Evolutionary conservation across 164 flowering plant species (phyloP).

Genomic region (Paratinospora sagittata): DNA sequence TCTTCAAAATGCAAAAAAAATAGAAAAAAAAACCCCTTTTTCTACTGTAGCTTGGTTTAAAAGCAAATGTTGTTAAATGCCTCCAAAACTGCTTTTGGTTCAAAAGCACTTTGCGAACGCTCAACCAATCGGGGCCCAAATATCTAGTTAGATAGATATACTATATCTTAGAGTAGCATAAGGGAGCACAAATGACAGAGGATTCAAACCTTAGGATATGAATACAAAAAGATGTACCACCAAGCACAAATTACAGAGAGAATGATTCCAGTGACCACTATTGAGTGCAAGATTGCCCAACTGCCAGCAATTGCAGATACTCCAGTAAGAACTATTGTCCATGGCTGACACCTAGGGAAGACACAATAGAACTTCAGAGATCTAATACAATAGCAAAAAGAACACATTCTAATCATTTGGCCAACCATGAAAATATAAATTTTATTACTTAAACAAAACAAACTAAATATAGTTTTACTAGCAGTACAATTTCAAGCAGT

Average conservation of each 20-base stretch:
- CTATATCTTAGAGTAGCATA: neutral
- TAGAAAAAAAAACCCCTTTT: too few species aligned
- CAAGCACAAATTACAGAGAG: constrained; percentile 45
- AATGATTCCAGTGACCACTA: constrained; percentile 36
- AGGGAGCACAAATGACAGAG: neutral
- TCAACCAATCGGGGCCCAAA: neutral
- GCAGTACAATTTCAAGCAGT: neutral
- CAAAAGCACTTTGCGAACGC: too few species aligned
- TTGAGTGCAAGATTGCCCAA: constrained; percentile 67
- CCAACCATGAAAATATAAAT: neutral
- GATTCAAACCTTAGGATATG: constrained; percentile 81
- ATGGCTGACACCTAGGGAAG: constrained; percentile 82
- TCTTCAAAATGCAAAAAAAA: too few species aligned
- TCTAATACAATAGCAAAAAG: neutral
- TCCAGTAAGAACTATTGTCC: constrained; percentile 86
- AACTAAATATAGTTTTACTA: neutral
- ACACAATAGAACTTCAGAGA: neutral
- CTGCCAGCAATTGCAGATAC: constrained; percentile 44
- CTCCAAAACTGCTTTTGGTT: too few species aligned
- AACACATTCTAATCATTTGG: neutral
- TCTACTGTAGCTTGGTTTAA: too few species aligned
- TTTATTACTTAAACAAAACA: neutral
- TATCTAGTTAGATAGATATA: neutral
- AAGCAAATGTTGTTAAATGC: too few species aligned
- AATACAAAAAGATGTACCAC: constrained; percentile 91